Evolutionary conservation across 208 protist species (phyloP).

Genomic region (Acanthamoeba triangularis): DNA sequence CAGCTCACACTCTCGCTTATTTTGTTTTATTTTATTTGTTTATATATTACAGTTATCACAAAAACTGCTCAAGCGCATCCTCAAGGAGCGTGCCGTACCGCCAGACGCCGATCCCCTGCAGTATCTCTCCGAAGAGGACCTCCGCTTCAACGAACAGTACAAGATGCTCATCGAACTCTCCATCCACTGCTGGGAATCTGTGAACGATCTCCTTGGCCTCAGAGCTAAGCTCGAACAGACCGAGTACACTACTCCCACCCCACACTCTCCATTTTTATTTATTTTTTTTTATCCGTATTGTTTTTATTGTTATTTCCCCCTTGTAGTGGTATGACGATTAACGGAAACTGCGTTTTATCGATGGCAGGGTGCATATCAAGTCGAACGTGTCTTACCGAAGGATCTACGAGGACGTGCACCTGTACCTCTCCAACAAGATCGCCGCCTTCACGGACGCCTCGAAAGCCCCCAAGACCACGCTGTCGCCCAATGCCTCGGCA

Average conservation of each 20-base stretch:
- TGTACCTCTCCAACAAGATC: slow-evolving; percentile 12
- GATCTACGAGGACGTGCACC: slow-evolving; percentile 28
- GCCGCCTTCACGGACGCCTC: background rate
- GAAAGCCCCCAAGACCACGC: slow-evolving; percentile 4
- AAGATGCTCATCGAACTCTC: background rate
- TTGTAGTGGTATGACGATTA: too few species aligned
- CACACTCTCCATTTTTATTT: background rate
- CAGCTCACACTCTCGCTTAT: background rate
- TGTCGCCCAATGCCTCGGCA: background rate
- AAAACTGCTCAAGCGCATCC: slow-evolving; percentile 50
- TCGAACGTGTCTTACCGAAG: background rate
- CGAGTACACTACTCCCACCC: background rate
- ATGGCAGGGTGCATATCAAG: background rate
- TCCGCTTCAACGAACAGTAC: slow-evolving; percentile 41
- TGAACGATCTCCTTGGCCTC: background rate
- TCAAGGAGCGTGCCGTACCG: slow-evolving; percentile 12
- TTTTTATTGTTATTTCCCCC: background rate
- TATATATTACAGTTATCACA: background rate
- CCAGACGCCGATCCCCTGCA: slow-evolving; percentile 15
- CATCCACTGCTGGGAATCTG: slow-evolving; percentile 39
- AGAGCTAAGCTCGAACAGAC: background rate
- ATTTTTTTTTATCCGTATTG: background rate
- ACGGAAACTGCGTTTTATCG: background rate
- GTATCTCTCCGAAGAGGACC: slow-evolving; percentile 35
- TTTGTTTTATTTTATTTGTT: background rate